These are phyloP conservation scores for Sesbania bispinosa DNA, from an alignment of 306 rosid species.

Conservation along the genomic window DNA sequence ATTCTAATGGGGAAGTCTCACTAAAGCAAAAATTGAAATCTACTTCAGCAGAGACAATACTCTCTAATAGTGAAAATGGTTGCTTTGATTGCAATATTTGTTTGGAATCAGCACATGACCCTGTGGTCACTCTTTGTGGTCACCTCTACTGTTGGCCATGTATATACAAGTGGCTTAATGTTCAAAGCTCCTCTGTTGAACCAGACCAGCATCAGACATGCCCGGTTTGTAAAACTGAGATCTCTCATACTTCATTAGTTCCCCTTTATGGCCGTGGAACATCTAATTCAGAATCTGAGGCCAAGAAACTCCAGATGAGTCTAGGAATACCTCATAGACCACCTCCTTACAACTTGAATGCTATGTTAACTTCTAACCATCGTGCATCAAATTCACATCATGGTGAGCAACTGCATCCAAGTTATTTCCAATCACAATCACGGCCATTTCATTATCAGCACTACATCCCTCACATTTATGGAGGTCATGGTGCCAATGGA, in stretches of 20 bases:
- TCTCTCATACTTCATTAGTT: constrained; percentile 57
- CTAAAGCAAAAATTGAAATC: constrained; percentile 52
- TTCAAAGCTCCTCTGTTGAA: constrained; percentile 46
- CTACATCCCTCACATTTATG: constrained; percentile 48
- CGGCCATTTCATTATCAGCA: constrained; percentile 51
- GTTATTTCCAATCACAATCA: constrained; percentile 44
- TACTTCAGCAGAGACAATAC: constrained; percentile 27
- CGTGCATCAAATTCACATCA: constrained; percentile 33
- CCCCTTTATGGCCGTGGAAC: constrained; percentile 90
- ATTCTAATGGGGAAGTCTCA: constrained; percentile 40
- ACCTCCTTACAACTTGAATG: constrained; percentile 42
- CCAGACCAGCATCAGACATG: constrained; percentile 48
- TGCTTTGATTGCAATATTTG: constrained; percentile 91
- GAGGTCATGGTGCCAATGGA: constrained; percentile 43
- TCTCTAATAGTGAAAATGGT: constrained; percentile 41
- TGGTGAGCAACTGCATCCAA: constrained; percentile 44
- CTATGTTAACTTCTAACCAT: constrained; percentile 28
- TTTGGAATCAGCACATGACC: constrained; percentile 78
- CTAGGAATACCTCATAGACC: constrained; percentile 66
- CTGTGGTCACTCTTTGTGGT: constrained; percentile 92
- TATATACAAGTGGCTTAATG: constrained; percentile 83
- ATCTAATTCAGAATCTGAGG: constrained; percentile 42
- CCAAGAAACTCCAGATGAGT: constrained; percentile 50
- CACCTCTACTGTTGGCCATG: constrained; percentile 96
- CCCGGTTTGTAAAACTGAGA: constrained; percentile 81